Base-by-base conservation (phyloP, 176 grass and related monocot genomes). In the Hyparrhenia diplandra region DNA sequence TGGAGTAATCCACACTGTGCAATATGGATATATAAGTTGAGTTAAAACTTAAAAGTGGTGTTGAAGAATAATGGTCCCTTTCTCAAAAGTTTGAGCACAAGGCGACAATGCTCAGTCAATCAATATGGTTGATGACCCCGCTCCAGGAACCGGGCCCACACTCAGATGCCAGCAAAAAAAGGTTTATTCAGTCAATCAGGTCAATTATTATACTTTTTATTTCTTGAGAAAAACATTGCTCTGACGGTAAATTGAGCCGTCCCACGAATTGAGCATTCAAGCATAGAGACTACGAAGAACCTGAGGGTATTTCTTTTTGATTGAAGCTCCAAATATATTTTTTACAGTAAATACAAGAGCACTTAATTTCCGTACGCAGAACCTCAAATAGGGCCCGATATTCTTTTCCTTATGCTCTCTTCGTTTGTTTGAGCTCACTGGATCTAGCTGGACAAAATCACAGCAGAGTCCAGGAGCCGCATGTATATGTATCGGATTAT, bases 31-130 rank as follows among this genome's bases (percentile, higher is more conserved):
- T 25, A 76, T 35, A 43, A 59, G 13, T 20, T 6, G 18, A 46
- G 52, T 11, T 28, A 24, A 69, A 41, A 12, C n/a, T 58, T 21
- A 32, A 69, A 40, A 6, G 30, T 58, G 54, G 18, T 29, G 4
- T 25, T 42, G 36, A 59, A 43, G 58, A 28, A 61, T 31, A 39
- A 72, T 14, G 21, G 29, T 28, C 25, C 5, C 61, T 20, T 54
- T 37, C n/a, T 74, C 10, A 40, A 79, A 64, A 79, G 8, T 57
- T 58, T 29, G 52, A 32, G n/a, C 57, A 78, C 0, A 52, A 64
- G 25, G 13, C 18, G 85, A 77, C 67, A 83, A 57, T 59, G 46
- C 71, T 66, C 55, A 43, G 20, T 72, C 55, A 87, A 76, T 69
- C 13, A 55, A 69, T n/a, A 13, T 6, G 63, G 57, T 14, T 20